Conservation (phyloP, 164 flowering plant genomes). For the Akebia trifoliata region DNA sequence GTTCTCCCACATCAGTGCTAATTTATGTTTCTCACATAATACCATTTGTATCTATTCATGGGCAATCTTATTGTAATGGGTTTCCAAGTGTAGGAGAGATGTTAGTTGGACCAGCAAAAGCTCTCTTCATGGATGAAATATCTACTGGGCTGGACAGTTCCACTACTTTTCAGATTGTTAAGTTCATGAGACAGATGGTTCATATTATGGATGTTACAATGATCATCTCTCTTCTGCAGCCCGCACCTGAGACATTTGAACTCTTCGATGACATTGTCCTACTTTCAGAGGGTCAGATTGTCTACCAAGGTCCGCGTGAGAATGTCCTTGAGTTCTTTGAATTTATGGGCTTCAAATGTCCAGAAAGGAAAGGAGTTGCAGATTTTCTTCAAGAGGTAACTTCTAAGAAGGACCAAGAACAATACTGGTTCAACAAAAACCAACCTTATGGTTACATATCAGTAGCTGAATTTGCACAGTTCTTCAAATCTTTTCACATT, state of each 20-base stretch:
- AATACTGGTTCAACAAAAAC: constrained; percentile 38
- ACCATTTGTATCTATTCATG: neutral
- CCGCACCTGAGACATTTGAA: constrained; percentile 62
- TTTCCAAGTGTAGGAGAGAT: constrained; percentile 45
- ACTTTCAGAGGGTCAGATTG: constrained; percentile 50
- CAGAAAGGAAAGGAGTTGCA: constrained; percentile 57
- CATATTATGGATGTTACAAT: constrained; percentile 56
- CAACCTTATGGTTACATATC: constrained; percentile 45
- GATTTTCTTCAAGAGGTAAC: constrained; percentile 68
- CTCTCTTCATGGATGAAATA: constrained; percentile 31
- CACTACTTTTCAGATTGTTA: constrained; percentile 58
- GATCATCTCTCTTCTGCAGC: constrained; percentile 63
- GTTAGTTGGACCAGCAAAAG: constrained; percentile 65
- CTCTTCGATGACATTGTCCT: constrained; percentile 62
- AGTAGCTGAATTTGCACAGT: constrained; percentile 40
- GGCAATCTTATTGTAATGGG: neutral
- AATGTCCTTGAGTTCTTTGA: constrained; percentile 51
- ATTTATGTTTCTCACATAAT: neutral
- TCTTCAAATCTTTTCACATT: constrained; percentile 46
- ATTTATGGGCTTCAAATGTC: constrained; percentile 52
- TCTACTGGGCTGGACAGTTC: constrained; percentile 75
- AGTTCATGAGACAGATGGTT: constrained; percentile 55
- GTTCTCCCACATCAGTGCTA: neutral
- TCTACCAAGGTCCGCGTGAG: constrained; percentile 46
- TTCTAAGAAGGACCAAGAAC: constrained; percentile 40